A percentile compares a stretch with the other conserved stretches of the same genome.
phyloP scores from a whole-genome alignment of 805 yeast species.

The Nakazawaea populi region DNA sequence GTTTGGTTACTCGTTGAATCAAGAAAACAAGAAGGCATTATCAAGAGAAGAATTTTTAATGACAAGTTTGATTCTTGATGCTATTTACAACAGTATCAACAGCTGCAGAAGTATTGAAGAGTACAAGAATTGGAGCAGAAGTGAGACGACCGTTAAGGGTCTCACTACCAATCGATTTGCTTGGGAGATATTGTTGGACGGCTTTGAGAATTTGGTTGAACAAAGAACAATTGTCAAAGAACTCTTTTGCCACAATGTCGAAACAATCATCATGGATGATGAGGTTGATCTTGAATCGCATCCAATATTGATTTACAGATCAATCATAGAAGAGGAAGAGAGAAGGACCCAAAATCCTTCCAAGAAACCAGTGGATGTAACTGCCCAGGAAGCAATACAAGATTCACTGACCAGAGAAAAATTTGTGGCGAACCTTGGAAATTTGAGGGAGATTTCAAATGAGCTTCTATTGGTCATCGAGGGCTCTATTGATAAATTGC shows the following conservation, averaged over 20 bases:
- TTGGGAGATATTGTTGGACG: constrained; percentile 40
- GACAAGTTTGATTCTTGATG: constrained; percentile 47
- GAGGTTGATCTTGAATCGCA: constrained; percentile 72
- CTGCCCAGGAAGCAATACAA: constrained; percentile 70
- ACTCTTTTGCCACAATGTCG: constrained; percentile 32
- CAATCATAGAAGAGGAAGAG: constrained; percentile 31
- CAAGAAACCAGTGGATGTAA: constrained; percentile 29
- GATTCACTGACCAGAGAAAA: constrained; percentile 65
- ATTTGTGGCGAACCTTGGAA: constrained; percentile 71
- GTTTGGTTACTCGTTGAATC: constrained; percentile 22
- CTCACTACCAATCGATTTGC: constrained; percentile 15
- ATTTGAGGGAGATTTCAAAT: constrained; percentile 64
- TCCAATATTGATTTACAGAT: constrained; percentile 53
- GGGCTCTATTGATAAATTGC: constrained; percentile 36
- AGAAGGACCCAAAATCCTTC: constrained; percentile 25
- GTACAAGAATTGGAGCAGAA: constrained; percentile 19
- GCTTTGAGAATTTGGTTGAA: constrained; percentile 39
- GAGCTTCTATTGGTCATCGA: constrained; percentile 52
- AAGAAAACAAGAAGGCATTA: constrained; percentile 20
- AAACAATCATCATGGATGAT: constrained; percentile 36
- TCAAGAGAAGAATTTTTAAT: constrained; percentile 69
- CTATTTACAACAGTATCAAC: constrained; percentile 36
- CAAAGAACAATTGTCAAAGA: constrained; percentile 40
- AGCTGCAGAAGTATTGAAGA: constrained; percentile 14
- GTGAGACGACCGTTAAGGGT: constrained; percentile 15